Percentiles rank a stretch among this genome's conserved stretches.
Evolutionary conservation across 2,329 filamentous ascomycete genomes (phyloP).

Genomic region (Oidium heveae): DNA sequence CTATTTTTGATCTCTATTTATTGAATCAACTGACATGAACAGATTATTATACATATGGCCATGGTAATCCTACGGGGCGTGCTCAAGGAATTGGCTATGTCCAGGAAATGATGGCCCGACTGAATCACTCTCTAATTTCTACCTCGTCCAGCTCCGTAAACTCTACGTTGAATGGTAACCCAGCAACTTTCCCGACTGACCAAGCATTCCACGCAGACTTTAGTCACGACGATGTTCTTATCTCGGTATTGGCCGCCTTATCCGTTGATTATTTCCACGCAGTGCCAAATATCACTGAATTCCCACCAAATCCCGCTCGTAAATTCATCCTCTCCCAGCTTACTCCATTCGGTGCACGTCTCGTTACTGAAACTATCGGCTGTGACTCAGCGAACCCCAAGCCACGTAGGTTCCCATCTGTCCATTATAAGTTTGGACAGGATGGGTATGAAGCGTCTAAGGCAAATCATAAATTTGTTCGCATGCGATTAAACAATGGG

Average conservation of each 20-base stretch:
- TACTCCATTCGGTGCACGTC: constrained; percentile 27
- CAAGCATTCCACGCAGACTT: constrained; percentile 58
- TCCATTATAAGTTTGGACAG: constrained; percentile 18
- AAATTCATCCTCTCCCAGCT: constrained; percentile 24
- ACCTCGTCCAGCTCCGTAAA: constrained; percentile 52
- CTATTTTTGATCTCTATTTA: neutral
- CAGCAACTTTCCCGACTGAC: constrained; percentile 45
- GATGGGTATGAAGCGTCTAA: constrained; percentile 21
- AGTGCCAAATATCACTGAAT: constrained; percentile 18
- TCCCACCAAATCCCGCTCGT: constrained; percentile 19
- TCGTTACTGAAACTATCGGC: constrained; percentile 29
- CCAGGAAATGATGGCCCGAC: constrained; percentile 60
- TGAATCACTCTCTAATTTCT: constrained; percentile 39
- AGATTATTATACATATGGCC: constrained; percentile 40
- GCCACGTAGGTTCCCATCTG: constrained; percentile 16
- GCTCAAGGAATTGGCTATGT: constrained; percentile 68
- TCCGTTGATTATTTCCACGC: constrained; percentile 28
- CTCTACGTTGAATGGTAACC: constrained; percentile 40
- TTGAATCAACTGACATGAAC: neutral
- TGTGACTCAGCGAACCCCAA: constrained; percentile 19
- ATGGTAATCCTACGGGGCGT: constrained; percentile 54
- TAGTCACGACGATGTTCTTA: constrained; percentile 71
- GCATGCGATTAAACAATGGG: constrained; percentile 24
- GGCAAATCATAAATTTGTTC: constrained; percentile 21
- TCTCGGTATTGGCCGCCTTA: constrained; percentile 30